Conservation (phyloP, 2,329 filamentous ascomycete genomes). For the Apiospora koreana region DNA sequence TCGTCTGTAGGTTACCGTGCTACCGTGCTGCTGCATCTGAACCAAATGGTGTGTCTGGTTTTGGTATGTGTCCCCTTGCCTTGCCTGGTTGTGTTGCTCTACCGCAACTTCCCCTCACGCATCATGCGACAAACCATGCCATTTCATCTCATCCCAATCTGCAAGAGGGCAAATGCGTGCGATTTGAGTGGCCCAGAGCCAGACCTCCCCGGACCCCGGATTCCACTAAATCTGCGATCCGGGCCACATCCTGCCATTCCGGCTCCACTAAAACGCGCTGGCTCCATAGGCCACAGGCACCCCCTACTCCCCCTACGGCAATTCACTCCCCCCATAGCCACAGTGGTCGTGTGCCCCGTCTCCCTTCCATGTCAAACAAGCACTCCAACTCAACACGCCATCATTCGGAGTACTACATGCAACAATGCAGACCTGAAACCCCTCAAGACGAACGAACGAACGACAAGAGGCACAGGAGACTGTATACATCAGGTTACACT, state of each 20-base stretch:
- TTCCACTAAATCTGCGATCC: slow-evolving; percentile 5
- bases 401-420: too few species aligned
- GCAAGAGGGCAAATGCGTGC: neutral
- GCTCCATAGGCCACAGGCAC: neutral
- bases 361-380: too few species aligned
- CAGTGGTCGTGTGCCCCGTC: neutral
- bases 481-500: too few species aligned
- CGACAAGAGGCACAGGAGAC: too few species aligned
- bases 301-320: neutral
- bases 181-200: neutral
- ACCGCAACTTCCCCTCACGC: neutral
- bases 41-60: neutral
- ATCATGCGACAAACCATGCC: neutral
- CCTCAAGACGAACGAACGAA: too few species aligned
- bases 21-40: neutral
- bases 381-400: neutral
- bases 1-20: neutral
- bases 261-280: neutral
- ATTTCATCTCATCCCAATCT: neutral
- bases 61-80: neutral
- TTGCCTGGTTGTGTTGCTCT: neutral
- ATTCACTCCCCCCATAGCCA: neutral
- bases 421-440: too few species aligned
- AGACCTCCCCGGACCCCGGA: neutral
- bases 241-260: neutral